Conservation (phyloP, 768 basidiomycete species). For the Boletus rubescentipes region DNA sequence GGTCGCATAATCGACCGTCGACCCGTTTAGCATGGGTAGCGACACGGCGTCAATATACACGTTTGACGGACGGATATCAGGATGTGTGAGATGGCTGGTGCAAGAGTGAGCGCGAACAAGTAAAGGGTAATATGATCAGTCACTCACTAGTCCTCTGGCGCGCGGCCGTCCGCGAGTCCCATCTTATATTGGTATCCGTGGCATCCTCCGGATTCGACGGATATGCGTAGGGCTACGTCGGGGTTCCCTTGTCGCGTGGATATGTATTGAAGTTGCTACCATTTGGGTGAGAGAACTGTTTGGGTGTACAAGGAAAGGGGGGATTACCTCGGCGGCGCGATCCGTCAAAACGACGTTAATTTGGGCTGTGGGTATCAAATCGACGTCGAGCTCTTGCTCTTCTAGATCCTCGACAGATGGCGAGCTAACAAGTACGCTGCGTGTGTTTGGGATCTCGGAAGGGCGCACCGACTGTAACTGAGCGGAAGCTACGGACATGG, state of each 20-base stretch:
- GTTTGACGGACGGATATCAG: conserved; percentile 67
- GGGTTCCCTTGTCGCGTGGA: conserved; percentile 62
- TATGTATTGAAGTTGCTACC: conserved; percentile 74
- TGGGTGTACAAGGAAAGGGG: conserved; percentile 1
- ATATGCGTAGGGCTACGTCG: conserved; percentile 69
- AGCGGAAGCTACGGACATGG: conserved; percentile 5
- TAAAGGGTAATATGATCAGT: neutral
- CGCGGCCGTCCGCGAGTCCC: conserved; percentile 62
- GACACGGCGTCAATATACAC: conserved; percentile 87
- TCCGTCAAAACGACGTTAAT: conserved; percentile 63
- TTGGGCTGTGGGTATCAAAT: conserved; percentile 52
- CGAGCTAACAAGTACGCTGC: conserved; percentile 47
- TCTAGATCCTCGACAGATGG: conserved; percentile 57
- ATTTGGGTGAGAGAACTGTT: neutral
- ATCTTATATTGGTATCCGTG: conserved; percentile 98
- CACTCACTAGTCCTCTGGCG: conserved; percentile 84
- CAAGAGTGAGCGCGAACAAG: neutral
- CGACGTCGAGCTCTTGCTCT: conserved; percentile 61
- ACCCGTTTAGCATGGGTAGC: conserved; percentile 79
- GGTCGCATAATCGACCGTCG: conserved; percentile 87
- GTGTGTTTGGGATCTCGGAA: conserved; percentile 43
- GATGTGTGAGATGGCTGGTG: conserved; percentile 68
- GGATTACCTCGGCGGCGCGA: conserved; percentile 71
- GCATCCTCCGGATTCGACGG: conserved; percentile 93
- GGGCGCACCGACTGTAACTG: conserved; percentile 33